Evolutionary conservation across 2,329 filamentous ascomycete genomes (phyloP).

Genomic region (Cladorrhinum sp.): DNA sequence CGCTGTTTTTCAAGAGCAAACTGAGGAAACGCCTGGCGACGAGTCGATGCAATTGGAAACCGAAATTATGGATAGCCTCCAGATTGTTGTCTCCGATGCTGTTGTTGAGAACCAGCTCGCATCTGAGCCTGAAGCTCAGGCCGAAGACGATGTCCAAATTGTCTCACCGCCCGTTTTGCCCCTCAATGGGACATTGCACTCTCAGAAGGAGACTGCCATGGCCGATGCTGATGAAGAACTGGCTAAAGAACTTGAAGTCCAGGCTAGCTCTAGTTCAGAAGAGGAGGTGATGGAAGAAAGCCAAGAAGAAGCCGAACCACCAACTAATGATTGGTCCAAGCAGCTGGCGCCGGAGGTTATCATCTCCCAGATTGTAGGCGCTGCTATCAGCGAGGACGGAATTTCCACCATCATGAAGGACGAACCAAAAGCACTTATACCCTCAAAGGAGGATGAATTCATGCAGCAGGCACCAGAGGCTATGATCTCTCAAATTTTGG

Average conservation of each 20-base stretch:
- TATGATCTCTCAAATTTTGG: background rate
- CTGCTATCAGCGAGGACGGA: background rate
- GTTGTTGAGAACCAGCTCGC: constrained; percentile 4
- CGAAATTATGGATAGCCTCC: background rate
- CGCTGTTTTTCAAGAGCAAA: too few species aligned
- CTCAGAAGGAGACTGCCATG: background rate
- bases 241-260: background rate
- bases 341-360: background rate
- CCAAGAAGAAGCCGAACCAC: background rate
- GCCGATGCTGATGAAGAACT: background rate
- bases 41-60: too few species aligned
- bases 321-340: background rate
- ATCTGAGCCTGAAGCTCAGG: constrained; percentile 2
- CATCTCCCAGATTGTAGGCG: background rate
- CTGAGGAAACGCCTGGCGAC: too few species aligned
- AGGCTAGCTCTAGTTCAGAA: background rate
- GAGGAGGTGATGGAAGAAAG: background rate
- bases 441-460: background rate
- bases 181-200: background rate
- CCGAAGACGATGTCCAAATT: background rate
- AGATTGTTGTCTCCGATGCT: background rate
- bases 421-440: background rate
- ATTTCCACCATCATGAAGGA: background rate
- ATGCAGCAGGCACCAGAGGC: background rate
- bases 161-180: background rate